Evolutionary conservation across 2,329 filamentous ascomycete species (phyloP), one percentile per base, ranked within the genome.

Genomic region (Chaetomium sp.): DNA sequence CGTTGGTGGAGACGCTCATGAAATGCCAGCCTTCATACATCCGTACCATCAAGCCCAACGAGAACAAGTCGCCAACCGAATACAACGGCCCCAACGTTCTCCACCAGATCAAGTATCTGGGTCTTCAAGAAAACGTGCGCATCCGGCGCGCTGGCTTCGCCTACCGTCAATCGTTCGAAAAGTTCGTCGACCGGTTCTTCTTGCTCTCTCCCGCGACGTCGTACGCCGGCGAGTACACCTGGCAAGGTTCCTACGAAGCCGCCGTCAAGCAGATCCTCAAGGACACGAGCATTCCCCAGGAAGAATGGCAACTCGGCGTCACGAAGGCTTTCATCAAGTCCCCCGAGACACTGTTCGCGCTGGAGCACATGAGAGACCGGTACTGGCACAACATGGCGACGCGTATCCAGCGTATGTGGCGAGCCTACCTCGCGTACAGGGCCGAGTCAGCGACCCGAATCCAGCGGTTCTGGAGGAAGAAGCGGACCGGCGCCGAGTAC

Each of bases 381-480:
- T 99, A 98, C 78, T 98, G 94, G 94, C 94, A 98, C 78, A 99
- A 98, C 79, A 98, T 99, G 95, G 95, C 95, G 3, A 96, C 94
- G 66, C 88, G 95, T 65, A 98, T 99, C 65, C 95, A 99, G 79
- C 87, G 95, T 71, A 95, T 96, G 74, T 99, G 95, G 95, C 87
- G 95, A 72, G 96, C 96, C 60, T 98, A 97, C 74, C 84, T 98
- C 49, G 89, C 94, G 5, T 98, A 98, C 78, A 87, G 95, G 53
- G 90, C 88, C 29, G 95, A 99, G 78, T 95, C 92, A 65, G 95
- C 95, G 7, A 97, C 90, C 16, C 87, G 95, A 38, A 98, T 99
- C 70, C 95, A 98, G 76, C 86, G 92, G 50, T 93, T 97, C 81
- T 99, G 93, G 93, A 87, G 94, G 72, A 93, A 95, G 79, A 93